Percentiles rank a stretch among this genome's conserved stretches.
Conservation (phyloP, 2,329 filamentous ascomycete genomes). For the Penicillium janthinellum region DNA sequence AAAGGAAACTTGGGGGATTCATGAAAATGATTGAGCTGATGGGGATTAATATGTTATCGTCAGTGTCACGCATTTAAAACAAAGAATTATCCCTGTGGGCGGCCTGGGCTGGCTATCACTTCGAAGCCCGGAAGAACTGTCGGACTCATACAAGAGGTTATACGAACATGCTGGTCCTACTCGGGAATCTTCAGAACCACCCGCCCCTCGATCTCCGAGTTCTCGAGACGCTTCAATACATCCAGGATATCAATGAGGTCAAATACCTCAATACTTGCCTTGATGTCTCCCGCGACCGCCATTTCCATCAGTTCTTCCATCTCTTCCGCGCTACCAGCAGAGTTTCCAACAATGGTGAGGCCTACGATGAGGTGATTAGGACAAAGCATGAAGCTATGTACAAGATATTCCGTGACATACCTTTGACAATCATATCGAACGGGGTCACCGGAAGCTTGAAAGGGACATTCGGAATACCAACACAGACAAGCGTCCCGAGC, state of each 20-base stretch:
- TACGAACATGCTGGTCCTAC: not conserved
- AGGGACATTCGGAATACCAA: slow-evolving; percentile 48
- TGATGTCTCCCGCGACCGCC: slow-evolving; percentile 46
- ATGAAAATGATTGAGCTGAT: slow-evolving; percentile 5
- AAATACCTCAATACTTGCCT: slow-evolving; percentile 41
- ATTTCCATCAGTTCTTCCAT: slow-evolving; percentile 51
- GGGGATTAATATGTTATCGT: not conserved
- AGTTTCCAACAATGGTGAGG: slow-evolving; percentile 50
- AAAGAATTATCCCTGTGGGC: not conserved
- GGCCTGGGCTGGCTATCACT: not conserved
- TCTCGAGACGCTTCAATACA: slow-evolving; percentile 38
- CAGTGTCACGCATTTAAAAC: not conserved
- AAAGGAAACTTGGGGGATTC: slow-evolving; percentile 22
- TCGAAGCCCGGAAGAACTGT: not conserved
- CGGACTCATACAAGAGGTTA: not conserved
- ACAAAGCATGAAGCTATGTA: not conserved
- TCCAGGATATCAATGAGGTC: slow-evolving; percentile 38
- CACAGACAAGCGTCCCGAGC: slow-evolving; percentile 51
- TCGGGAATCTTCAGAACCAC: slow-evolving; percentile 40
- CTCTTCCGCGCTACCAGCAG: slow-evolving; percentile 48
- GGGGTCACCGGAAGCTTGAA: slow-evolving; percentile 51
- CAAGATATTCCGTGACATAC: slow-evolving; percentile 22
- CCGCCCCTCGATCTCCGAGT: slow-evolving; percentile 42
- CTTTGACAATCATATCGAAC: slow-evolving; percentile 51
- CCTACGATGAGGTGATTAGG: slow-evolving; percentile 26